Percentiles rank a stretch among this genome's conserved stretches.
Evolutionary conservation across 805 yeast species (phyloP).

Genomic region (Candida rishiriensis): DNA sequence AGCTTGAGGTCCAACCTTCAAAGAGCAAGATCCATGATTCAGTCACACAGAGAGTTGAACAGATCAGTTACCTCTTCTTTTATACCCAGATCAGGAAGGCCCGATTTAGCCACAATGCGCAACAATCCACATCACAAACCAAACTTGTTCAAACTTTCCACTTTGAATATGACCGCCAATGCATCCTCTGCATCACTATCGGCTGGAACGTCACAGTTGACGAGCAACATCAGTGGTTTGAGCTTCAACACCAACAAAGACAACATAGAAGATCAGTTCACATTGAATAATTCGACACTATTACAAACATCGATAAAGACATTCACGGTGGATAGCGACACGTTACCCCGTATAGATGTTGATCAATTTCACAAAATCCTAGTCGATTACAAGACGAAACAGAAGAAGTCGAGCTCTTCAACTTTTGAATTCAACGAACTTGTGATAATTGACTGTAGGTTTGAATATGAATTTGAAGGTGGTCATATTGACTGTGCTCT

Average conservation of each 20-base stretch:
- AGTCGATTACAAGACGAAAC: constrained; percentile 32
- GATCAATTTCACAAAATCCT: constrained; percentile 54
- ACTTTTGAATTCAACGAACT: constrained; percentile 49
- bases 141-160: constrained; percentile 13
- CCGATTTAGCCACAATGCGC: not conserved
- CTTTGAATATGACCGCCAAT: constrained; percentile 7
- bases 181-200: constrained; percentile 10
- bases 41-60: constrained; percentile 8
- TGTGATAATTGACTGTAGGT: constrained; percentile 79
- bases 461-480: constrained; percentile 86
- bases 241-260: constrained; percentile 7
- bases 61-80: not conserved
- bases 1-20: constrained; percentile 20
- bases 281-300: constrained; percentile 20
- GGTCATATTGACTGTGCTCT: constrained; percentile 87
- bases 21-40: constrained; percentile 25
- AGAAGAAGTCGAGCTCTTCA: constrained; percentile 26
- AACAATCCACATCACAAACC: constrained; percentile 1
- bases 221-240: constrained; percentile 22
- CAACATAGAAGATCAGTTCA: constrained; percentile 3
- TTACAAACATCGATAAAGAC: constrained; percentile 35
- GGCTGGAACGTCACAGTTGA: constrained; percentile 22
- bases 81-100: not conserved
- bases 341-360: constrained; percentile 65
- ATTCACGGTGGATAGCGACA: constrained; percentile 47